These are phyloP conservation scores for Xylariaceae sp. DNA, from an alignment of 2,329 filamentous ascomycete species.

Conservation along the genomic window DNA sequence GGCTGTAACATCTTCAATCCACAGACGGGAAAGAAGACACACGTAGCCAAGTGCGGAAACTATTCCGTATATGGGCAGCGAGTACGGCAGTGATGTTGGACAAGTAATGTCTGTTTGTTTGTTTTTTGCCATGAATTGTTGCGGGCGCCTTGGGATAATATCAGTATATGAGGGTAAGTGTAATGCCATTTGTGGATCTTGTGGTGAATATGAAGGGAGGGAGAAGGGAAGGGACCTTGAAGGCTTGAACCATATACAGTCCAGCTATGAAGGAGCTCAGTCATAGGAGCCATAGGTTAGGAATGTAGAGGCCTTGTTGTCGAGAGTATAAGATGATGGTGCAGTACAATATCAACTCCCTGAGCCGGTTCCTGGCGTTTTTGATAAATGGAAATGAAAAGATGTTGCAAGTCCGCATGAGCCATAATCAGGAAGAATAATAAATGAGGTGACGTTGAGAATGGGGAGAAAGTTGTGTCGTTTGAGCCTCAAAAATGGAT, in stretches of 20 bases:
- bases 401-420: background rate
- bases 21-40: slow-evolving; percentile 66
- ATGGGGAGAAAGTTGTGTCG: slow-evolving; percentile 13
- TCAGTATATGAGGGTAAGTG: slow-evolving; percentile 10
- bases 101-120: background rate
- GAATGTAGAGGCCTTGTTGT: no score
- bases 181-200: background rate
- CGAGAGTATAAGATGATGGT: background rate
- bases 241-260: background rate
- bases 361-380: no score
- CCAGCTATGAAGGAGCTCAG: background rate
- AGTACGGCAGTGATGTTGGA: slow-evolving; percentile 31
- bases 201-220: background rate
- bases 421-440: background rate
- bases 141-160: slow-evolving; percentile 13
- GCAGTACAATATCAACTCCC: background rate
- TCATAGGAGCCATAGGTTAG: background rate
- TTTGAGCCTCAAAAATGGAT: slow-evolving; percentile 27
- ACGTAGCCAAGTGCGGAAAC: slow-evolving; percentile 65
- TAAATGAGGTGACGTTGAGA: slow-evolving; percentile 20
- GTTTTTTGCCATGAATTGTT: slow-evolving; percentile 4
- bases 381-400: no score
- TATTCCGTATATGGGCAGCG: slow-evolving; percentile 59
- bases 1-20: slow-evolving; percentile 81
- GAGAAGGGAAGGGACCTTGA: background rate